Base-by-base conservation (phyloP, 2,329 filamentous ascomycete species). In the Incumbomyces delicatus region DNA sequence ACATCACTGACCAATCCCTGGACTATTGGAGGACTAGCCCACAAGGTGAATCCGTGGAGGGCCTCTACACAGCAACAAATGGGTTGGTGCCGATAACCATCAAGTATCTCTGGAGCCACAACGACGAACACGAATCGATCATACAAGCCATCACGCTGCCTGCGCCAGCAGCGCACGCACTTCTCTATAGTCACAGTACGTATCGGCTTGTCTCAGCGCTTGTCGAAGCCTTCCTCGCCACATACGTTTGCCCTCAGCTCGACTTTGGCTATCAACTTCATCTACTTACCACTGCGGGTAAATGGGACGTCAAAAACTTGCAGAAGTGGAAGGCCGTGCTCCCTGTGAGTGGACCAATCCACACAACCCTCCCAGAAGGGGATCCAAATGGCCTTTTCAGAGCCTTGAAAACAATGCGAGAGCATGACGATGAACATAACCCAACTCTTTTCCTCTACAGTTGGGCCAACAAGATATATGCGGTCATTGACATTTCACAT, bases 241-340 rank as follows among this genome's bases (percentile, higher is more conserved):
- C 75, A 2, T 76, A 87, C 57, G 74, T 95, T 45, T 89, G 89
- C 8, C 75, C 80, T 8, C 80, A 88, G 7, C 75, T 95, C 12
- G 85, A 81, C 1, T 77, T 90, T 22, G 86, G 83, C 36, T 96
- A 90, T 89, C 90, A 96, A 65, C 72, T 96, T 13, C 85, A 90
- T 57, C 83, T 92, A 58, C 78, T 96, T 18, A 87, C 85, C 2
- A 87, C 84, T 1, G 85, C 88, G 55, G 89, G 89, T 2, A 96
- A 96, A 67, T 96, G 90, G 90, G 90, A 95, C 60, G 87, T 96
- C 55, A 96, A 96, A 68, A 96, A 96, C 59, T 73, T 95, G 10
- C 80, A 77, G 49, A 96, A 96, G 61, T 96, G 90, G 90, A 77
- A 86, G 63, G 80, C 79, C 14, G 84, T 94, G 1, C 66, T 71